Percentiles rank a stretch among this genome's conserved stretches.
Evolutionary conservation across 2,329 filamentous ascomycete genomes (phyloP).

Genomic region (Penicillium griseofulvum): DNA sequence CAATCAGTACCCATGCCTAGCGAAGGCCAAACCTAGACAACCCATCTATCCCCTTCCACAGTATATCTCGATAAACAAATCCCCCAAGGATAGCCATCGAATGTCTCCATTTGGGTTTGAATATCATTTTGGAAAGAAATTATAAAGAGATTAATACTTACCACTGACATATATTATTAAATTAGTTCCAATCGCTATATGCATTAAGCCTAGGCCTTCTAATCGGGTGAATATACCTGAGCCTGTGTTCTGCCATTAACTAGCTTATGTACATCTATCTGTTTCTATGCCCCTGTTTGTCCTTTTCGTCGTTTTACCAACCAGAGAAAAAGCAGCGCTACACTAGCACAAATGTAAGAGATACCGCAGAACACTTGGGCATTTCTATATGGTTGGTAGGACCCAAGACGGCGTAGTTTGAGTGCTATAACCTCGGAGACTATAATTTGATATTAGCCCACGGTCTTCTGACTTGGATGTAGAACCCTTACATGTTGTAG

Average conservation of each 20-base stretch:
- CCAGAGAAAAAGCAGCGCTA: not conserved
- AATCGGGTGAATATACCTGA: not conserved
- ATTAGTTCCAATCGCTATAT: not conserved
- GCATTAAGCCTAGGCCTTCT: too few species aligned
- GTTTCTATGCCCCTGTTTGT: not conserved
- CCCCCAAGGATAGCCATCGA: too few species aligned
- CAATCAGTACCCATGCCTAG: too few species aligned
- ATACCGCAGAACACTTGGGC: not conserved
- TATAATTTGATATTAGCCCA: not conserved
- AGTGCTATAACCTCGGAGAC: not conserved
- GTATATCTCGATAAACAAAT: constrained; percentile 1
- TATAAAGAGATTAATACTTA: not conserved
- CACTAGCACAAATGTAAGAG: not conserved
- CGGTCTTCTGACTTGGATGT: not conserved
- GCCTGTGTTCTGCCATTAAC: not conserved
- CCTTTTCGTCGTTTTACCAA: not conserved
- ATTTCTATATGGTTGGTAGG: not conserved
- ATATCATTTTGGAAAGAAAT: not conserved
- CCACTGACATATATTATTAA: not conserved
- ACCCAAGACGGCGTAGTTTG: not conserved
- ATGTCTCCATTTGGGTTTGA: too few species aligned
- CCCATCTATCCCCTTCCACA: constrained; percentile 6
- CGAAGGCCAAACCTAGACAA: not conserved
- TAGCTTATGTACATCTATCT: not conserved
- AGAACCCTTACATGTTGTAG: not conserved